phyloP scores from a whole-genome alignment of 768 basidiomycete genomes.

The Lyophyllum atratum region DNA sequence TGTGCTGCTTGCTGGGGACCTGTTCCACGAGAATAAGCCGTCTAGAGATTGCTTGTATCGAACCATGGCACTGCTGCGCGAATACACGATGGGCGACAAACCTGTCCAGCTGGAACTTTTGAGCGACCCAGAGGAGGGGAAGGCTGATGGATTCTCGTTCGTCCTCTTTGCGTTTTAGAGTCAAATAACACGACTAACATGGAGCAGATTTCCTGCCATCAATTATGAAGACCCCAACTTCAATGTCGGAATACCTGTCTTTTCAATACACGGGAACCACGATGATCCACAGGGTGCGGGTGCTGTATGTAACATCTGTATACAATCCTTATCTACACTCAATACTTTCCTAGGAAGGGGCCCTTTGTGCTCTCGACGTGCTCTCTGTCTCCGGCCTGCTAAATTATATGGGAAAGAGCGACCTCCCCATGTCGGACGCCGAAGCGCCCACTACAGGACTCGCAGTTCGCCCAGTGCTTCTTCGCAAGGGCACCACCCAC shows the following conservation, averaged over 20 bases:
- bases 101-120: slow-evolving; percentile 90
- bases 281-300: slow-evolving; percentile 98
- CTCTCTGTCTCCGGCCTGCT: slow-evolving; percentile 91
- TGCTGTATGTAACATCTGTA: slow-evolving; percentile 56
- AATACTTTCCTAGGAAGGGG: slow-evolving; percentile 71
- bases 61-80: slow-evolving; percentile 84
- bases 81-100: slow-evolving; percentile 86
- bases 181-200: neutral
- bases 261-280: slow-evolving; percentile 99
- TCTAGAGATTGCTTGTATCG: slow-evolving; percentile 88
- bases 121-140: slow-evolving; percentile 91
- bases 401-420: slow-evolving; percentile 98
- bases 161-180: slow-evolving; percentile 25
- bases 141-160: slow-evolving; percentile 81
- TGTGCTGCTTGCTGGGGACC: slow-evolving; percentile 90
- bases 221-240: slow-evolving; percentile 98
- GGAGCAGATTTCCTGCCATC: slow-evolving; percentile 84
- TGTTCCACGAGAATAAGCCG: slow-evolving; percentile 98
- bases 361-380: slow-evolving; percentile 92
- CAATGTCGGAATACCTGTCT: slow-evolving; percentile 95
- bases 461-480: slow-evolving; percentile 84
- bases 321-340: neutral
- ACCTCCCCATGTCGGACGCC: slow-evolving; percentile 75
- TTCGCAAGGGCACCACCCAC: slow-evolving; percentile 82
- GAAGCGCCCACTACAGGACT: slow-evolving; percentile 74